A percentile compares a stretch with the other conserved stretches of the same genome.
These are phyloP conservation scores for Aspergillus affinis DNA, from an alignment of 495 filamentous ascomycete species.

Conservation along the genomic window DNA sequence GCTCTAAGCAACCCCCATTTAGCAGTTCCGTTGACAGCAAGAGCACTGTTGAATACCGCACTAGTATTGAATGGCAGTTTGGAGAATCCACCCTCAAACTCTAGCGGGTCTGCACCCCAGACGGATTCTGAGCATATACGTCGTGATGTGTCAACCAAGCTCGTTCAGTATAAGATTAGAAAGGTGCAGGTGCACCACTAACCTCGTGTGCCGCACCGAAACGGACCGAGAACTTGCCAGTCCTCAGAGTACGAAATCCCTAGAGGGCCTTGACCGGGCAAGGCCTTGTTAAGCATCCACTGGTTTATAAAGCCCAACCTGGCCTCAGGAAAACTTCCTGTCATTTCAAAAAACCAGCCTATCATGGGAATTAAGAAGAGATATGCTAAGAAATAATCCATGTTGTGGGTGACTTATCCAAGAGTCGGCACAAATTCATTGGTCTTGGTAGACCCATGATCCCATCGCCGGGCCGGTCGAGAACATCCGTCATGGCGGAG, in stretches of 20 bases:
- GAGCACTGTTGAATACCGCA: slow-evolving; percentile 46
- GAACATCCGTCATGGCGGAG: too few relatives aligned
- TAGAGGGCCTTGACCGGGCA: not conserved
- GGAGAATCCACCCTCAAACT: slow-evolving; percentile 52
- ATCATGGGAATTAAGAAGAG: not conserved
- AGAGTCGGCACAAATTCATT: not conserved
- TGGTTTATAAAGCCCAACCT: not conserved
- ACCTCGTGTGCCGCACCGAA: slow-evolving; percentile 62
- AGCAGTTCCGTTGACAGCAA: slow-evolving; percentile 48
- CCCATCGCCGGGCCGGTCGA: too few relatives aligned
- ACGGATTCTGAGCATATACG: slow-evolving; percentile 44
- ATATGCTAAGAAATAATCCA: not conserved
- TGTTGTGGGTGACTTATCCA: not conserved
- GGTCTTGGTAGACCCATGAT: not conserved
- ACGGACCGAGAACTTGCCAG: slow-evolving; percentile 60
- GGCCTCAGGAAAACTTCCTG: not conserved
- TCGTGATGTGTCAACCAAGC: not conserved
- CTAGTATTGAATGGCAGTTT: slow-evolving; percentile 37
- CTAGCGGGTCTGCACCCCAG: slow-evolving; percentile 61
- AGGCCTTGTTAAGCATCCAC: not conserved
- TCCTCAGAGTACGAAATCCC: slow-evolving; percentile 33
- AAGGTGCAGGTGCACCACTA: slow-evolving; percentile 15
- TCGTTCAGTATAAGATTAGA: not conserved
- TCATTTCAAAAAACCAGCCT: not conserved
- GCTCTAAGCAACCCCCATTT: slow-evolving; percentile 41